Percentiles rank a stretch among this genome's conserved stretches.
Evolutionary conservation across 2,329 filamentous ascomycete species (phyloP).

Genomic region (Ophiostoma sp.): DNA sequence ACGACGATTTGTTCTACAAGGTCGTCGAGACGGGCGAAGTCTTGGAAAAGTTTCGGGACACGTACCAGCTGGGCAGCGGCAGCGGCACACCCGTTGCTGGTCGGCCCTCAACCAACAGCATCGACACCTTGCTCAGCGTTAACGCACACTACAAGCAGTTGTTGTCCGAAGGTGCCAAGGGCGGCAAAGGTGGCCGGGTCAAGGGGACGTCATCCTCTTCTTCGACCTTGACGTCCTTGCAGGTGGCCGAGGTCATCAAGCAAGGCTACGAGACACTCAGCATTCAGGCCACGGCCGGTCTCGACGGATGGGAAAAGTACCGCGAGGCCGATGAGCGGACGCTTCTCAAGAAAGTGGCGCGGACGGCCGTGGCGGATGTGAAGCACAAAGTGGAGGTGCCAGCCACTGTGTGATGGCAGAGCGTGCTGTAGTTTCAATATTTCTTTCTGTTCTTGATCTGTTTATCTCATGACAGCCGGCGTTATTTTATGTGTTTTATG

Average conservation of each 20-base stretch:
- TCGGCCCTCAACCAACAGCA: slow-evolving; percentile 65
- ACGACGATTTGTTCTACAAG: slow-evolving; percentile 98
- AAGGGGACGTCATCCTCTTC: slow-evolving; percentile 14
- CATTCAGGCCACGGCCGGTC: slow-evolving; percentile 82
- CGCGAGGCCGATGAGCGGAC: slow-evolving; percentile 83
- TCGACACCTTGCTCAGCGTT: slow-evolving; percentile 80
- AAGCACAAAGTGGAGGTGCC: slow-evolving; percentile 21
- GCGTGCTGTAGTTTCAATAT: background rate
- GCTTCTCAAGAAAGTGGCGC: slow-evolving; percentile 82
- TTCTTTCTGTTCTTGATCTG: background rate
- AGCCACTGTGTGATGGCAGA: background rate
- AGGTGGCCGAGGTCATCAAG: slow-evolving; percentile 90
- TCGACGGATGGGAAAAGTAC: slow-evolving; percentile 84
- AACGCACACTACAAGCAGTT: slow-evolving; percentile 84
- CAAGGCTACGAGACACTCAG: slow-evolving; percentile 93
- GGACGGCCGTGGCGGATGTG: slow-evolving; percentile 69
- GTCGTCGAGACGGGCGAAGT: slow-evolving; percentile 88
- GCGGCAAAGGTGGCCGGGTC: slow-evolving; percentile 42
- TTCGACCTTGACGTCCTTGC: slow-evolving; percentile 73
- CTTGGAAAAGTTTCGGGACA: slow-evolving; percentile 77
- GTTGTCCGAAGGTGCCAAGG: slow-evolving; percentile 55
- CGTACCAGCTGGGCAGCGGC: slow-evolving; percentile 56
- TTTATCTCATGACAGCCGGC: background rate
- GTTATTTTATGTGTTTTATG: background rate
- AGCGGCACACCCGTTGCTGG: slow-evolving; percentile 22